These are phyloP conservation scores for Camellia lanceoleosa DNA, from an alignment of 148 eudicot genomes.

Conservation along the genomic window DNA sequence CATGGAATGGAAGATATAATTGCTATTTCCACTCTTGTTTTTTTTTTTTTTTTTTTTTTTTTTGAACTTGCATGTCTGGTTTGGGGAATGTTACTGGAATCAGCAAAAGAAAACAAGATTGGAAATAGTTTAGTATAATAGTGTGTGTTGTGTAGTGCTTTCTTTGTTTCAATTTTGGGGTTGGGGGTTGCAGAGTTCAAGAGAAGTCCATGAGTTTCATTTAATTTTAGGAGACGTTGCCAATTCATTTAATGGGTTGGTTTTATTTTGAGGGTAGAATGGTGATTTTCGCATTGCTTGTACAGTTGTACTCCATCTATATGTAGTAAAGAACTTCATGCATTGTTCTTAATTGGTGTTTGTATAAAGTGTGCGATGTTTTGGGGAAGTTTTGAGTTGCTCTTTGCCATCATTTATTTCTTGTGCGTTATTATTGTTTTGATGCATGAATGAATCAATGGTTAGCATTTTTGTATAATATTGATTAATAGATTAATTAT, in stretches of 20 bases:
- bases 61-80: slow-evolving; percentile 5
- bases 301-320: background rate
- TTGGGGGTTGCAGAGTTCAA: slow-evolving; percentile 29
- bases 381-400: background rate
- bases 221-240: slow-evolving; percentile 31
- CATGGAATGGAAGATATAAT: background rate
- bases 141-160: background rate
- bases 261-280: slow-evolving; percentile 21
- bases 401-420: background rate
- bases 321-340: slow-evolving; percentile 6
- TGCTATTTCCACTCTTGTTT: slow-evolving; percentile 73
- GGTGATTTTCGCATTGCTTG: background rate
- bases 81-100: slow-evolving; percentile 12
- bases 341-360: background rate
- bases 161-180: slow-evolving; percentile 8
- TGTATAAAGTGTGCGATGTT: background rate
- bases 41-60: background rate
- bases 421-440: background rate
- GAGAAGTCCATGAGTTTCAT: slow-evolving; percentile 63
- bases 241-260: background rate
- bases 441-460: background rate
- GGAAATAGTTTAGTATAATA: slow-evolving; percentile 39
- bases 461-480: background rate
- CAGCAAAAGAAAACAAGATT: slow-evolving; percentile 55
- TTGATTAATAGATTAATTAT: background rate